phyloP scores from a whole-genome alignment of 2,329 filamentous ascomycete species.

The Fusarium dimerum region DNA sequence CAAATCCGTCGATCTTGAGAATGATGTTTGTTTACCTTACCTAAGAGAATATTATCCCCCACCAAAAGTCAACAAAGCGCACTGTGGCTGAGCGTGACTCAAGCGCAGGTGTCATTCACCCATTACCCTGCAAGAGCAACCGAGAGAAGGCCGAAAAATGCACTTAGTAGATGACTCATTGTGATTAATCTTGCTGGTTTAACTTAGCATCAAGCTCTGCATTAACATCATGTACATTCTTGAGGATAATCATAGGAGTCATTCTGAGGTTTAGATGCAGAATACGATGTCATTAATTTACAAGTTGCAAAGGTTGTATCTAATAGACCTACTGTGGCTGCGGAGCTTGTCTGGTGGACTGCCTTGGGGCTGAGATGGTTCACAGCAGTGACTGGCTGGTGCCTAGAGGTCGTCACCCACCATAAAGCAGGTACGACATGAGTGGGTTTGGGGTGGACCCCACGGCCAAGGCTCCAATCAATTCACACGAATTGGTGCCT shows the following conservation, averaged over 20 bases:
- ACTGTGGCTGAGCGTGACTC: constrained; percentile 14
- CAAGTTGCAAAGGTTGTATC: constrained; percentile 2
- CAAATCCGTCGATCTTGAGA: constrained; percentile 17
- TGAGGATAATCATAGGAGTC: too few relatives aligned
- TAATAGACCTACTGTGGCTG: constrained; percentile 6
- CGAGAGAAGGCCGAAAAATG: neutral
- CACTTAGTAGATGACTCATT: neutral
- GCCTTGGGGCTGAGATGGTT: too few relatives aligned
- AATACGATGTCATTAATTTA: too few relatives aligned
- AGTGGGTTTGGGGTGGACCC: constrained; percentile 7
- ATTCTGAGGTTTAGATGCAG: too few relatives aligned
- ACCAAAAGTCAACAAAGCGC: constrained; percentile 25
- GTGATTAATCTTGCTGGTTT: neutral
- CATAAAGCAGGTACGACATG: too few relatives aligned
- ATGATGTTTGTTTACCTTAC: constrained; percentile 3
- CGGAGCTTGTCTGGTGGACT: neutral
- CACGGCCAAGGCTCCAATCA: constrained; percentile 17
- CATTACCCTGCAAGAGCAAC: neutral
- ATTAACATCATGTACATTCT: too few relatives aligned
- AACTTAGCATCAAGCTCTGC: too few relatives aligned
- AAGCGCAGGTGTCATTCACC: constrained; percentile 2
- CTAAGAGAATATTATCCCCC: constrained; percentile 19
- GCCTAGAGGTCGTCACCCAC: too few relatives aligned
- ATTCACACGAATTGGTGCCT: constrained; percentile 8
- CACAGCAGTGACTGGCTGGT: too few relatives aligned